Base-by-base conservation (phyloP, 2,329 filamentous ascomycete species). In the Polychaeton citri region DNA sequence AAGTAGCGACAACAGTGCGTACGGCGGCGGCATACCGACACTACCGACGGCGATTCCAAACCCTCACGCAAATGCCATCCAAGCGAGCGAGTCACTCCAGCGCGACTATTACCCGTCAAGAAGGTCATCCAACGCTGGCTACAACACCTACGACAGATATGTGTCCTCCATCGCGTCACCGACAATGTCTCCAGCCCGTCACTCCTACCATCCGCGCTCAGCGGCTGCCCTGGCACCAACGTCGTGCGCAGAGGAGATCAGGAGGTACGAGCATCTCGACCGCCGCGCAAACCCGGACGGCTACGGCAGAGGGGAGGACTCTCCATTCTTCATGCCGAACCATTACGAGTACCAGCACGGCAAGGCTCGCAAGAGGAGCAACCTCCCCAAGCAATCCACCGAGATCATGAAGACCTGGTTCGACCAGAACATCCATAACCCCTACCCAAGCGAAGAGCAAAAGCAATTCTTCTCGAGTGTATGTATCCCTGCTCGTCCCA, bases 321-420 rank as follows among this genome's bases (percentile, higher is more conserved):
- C 44, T 21, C 38, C 46, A 3, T 52, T 46, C 38, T 53, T 54
- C 36, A 52, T 51, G 49, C 50, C 53, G n/a, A 52, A 44, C 32
- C 51, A 50, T 20, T 59, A 57, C 38, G 55, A 59, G 30, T 55
- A 56, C 38, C 52, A 57, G 40, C 50, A 57, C 21, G 50, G 50
- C 21, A 57, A 57, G 35, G 50, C 52, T 19, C 50, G 55, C 8
- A 59, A 59, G 40, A 43, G 55, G 34, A 58, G 55, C 43, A 59
- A 59, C 32, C 35, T 59, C 30, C 55, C 55, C 5, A 59, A 59
- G 38, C 52, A 55, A 39, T 57, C 55, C 20, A 59, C 55, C 31
- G 55, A 59, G 40, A 55, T 57, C 13, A 59, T 59, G 55, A 58
- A 57, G 44, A 51, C 47, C n/a, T 59, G 55, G 55, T 59, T 59